These are phyloP conservation scores for Dactylellina leptospora DNA, from an alignment of 2,329 filamentous ascomycete species.

Conservation along the genomic window DNA sequence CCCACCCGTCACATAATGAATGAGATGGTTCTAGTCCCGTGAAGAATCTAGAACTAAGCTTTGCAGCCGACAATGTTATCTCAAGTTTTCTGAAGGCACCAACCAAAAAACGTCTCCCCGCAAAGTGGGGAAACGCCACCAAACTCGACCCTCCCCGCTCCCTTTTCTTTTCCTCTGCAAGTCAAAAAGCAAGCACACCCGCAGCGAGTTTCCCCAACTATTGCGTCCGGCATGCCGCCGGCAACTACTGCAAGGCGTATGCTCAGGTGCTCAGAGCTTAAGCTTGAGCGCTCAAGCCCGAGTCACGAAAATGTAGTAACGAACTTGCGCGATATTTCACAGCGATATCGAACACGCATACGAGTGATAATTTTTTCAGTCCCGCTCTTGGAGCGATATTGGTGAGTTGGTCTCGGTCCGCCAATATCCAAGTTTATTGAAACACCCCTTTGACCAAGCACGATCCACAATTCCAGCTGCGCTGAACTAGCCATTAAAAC, in stretches of 20 bases:
- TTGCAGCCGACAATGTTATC: too few relatives aligned
- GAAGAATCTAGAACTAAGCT: too few relatives aligned
- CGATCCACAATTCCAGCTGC: too few relatives aligned
- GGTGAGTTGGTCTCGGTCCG: too few relatives aligned
- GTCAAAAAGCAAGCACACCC: slow-evolving; percentile 33
- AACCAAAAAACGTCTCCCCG: slow-evolving; percentile 27
- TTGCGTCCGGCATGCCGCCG: slow-evolving; percentile 40
- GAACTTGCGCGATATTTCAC: background rate
- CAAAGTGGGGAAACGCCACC: slow-evolving; percentile 38
- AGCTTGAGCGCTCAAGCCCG: background rate
- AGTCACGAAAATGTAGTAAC: background rate
- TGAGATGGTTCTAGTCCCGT: too few relatives aligned
- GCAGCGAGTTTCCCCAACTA: slow-evolving; percentile 2
- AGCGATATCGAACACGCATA: background rate
- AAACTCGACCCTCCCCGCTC: slow-evolving; percentile 30
- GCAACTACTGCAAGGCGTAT: background rate
- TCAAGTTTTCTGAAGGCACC: slow-evolving; percentile 17
- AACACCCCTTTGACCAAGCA: slow-evolving; percentile 6
- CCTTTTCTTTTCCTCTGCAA: slow-evolving; percentile 15
- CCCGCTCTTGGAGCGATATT: too few relatives aligned
- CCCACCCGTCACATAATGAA: too few relatives aligned
- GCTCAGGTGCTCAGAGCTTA: background rate
- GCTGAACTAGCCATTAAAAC: background rate
- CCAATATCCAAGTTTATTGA: background rate
- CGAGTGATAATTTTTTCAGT: background rate